Percentiles rank a stretch among this genome's conserved stretches.
Conservation (phyloP, 257 asterid genomes). For the Striga asiatica region DNA sequence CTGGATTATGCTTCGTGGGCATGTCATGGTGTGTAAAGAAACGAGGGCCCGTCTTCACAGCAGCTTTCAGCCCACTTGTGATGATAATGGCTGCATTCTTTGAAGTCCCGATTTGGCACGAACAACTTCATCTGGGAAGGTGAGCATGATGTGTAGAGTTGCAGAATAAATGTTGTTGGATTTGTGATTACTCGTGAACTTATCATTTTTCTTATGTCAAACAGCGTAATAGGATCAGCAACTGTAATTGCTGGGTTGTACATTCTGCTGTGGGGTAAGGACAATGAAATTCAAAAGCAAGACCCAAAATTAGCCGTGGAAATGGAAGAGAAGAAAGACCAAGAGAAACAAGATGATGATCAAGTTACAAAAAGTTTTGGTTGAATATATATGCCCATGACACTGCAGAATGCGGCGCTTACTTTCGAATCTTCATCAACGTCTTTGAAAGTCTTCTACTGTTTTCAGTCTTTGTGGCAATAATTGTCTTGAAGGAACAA, state of each 20-base stretch:
- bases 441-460: too few relatives aligned
- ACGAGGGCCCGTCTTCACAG: slow-evolving; percentile 64
- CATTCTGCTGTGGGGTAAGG: slow-evolving; percentile 71
- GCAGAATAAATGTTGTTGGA: too few relatives aligned
- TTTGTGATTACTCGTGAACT: neutral
- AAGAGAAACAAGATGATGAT: neutral
- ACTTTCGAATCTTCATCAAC: too few relatives aligned
- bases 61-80: slow-evolving; percentile 68
- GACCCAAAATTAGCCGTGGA: neutral
- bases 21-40: slow-evolving; percentile 87
- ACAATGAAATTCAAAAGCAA: slow-evolving; percentile 31
- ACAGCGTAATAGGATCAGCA: slow-evolving; percentile 55
- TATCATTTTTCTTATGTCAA: neutral
- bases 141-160: neutral
- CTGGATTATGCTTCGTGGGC: slow-evolving; percentile 71
- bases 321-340: neutral
- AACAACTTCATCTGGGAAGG: slow-evolving; percentile 73
- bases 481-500: too few relatives aligned
- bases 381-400: neutral
- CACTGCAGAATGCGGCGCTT: too few relatives aligned
- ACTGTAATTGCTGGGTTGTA: slow-evolving; percentile 49
- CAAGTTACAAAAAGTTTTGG: neutral
- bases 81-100: slow-evolving; percentile 52
- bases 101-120: slow-evolving; percentile 58
- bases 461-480: too few relatives aligned